Conservation (phyloP, 2,329 filamentous ascomycete species). For the Dothidotthia symphoricarpi region DNA sequence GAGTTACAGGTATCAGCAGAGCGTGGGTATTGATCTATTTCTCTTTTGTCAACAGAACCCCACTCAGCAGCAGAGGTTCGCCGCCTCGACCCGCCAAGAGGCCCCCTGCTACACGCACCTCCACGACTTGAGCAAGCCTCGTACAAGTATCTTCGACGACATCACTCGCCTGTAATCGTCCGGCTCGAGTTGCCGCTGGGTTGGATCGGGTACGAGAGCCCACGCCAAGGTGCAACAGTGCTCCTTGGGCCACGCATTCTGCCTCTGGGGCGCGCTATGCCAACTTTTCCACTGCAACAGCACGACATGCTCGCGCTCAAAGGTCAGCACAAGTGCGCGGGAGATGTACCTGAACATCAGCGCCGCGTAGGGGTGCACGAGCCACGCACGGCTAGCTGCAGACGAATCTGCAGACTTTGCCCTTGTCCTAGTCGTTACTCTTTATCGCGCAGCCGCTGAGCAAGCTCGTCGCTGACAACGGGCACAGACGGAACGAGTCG, state of each 20-base stretch:
- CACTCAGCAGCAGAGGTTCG: slow-evolving; percentile 24
- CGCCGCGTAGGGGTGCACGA: slow-evolving; percentile 20
- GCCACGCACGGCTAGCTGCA: slow-evolving; percentile 24
- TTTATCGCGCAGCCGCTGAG: slow-evolving; percentile 15
- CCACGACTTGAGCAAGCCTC: slow-evolving; percentile 16
- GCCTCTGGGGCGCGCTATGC: not conserved
- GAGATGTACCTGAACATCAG: slow-evolving; percentile 33
- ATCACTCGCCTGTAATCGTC: slow-evolving; percentile 5
- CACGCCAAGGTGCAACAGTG: not conserved
- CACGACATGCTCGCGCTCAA: slow-evolving; percentile 4
- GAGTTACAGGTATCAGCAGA: slow-evolving; percentile 9
- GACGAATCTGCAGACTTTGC: slow-evolving; percentile 24
- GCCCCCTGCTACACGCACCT: slow-evolving; percentile 27
- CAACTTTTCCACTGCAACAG: not conserved
- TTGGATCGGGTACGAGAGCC: slow-evolving; percentile 1
- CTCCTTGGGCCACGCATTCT: not conserved
- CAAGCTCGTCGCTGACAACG: slow-evolving; percentile 13
- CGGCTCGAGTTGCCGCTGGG: slow-evolving; percentile 10
- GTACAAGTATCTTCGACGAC: slow-evolving; percentile 22
- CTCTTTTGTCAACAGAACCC: slow-evolving; percentile 24
- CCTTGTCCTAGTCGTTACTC: slow-evolving; percentile 6
- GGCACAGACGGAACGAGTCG: slow-evolving; percentile 27
- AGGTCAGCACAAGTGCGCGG: slow-evolving; percentile 15
- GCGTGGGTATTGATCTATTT: slow-evolving; percentile 24
- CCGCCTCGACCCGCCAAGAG: slow-evolving; percentile 24